Percentiles rank a stretch among this genome's conserved stretches.
phyloP scores from a whole-genome alignment of 805 yeast species.

The Nakazawaea populi region DNA sequence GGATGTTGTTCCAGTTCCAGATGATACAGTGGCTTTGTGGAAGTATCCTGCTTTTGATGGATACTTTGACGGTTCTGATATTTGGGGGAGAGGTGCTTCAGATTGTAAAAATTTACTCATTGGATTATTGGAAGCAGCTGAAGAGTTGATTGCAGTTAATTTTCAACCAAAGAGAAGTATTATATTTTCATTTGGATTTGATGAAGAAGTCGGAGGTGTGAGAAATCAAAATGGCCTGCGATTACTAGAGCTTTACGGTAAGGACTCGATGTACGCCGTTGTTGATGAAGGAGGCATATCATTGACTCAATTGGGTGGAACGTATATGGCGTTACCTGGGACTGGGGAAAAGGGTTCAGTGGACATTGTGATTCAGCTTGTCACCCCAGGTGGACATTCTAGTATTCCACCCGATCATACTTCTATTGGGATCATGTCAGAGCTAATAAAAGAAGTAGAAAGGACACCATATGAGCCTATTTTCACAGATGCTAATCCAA shows the following conservation, averaged over 20 bases:
- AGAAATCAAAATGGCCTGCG: slow-evolving; percentile 29
- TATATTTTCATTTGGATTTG: slow-evolving; percentile 43
- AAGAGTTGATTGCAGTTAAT: slow-evolving; percentile 21
- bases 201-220: slow-evolving; percentile 40
- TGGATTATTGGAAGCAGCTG: slow-evolving; percentile 29
- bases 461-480: slow-evolving; percentile 29
- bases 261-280: slow-evolving; percentile 35
- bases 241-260: slow-evolving; percentile 32
- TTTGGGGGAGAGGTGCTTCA: slow-evolving; percentile 35
- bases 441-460: slow-evolving; percentile 34
- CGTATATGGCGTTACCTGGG: slow-evolving; percentile 36
- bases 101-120: slow-evolving; percentile 39
- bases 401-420: slow-evolving; percentile 45
- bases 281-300: slow-evolving; percentile 38
- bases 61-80: slow-evolving; percentile 28
- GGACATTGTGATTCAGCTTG: slow-evolving; percentile 33
- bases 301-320: slow-evolving; percentile 31
- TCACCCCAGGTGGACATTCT: slow-evolving; percentile 47
- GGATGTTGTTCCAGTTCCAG: slow-evolving; percentile 45
- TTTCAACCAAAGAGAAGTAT: slow-evolving; percentile 39
- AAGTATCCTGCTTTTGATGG: slow-evolving; percentile 31
- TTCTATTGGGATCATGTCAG: slow-evolving; percentile 39
- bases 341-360: slow-evolving; percentile 45
- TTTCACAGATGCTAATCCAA: slow-evolving; percentile 37
- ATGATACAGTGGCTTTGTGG: slow-evolving; percentile 33